These are phyloP conservation scores for Diutina scorzettiae DNA, from an alignment of 1,139 yeast species.

Conservation along the genomic window DNA sequence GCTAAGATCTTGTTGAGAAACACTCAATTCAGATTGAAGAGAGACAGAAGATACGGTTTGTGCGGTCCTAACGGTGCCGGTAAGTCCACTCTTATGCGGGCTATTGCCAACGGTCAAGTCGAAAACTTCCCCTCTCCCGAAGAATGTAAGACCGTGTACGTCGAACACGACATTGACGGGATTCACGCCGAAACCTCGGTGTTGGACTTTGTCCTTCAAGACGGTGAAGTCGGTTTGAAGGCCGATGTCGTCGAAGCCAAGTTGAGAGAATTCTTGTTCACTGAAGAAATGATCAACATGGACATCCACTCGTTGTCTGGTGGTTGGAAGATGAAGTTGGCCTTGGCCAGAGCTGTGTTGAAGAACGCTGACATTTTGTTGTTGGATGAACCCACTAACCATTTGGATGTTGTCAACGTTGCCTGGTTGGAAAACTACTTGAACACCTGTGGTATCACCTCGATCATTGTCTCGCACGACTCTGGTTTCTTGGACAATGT, in stretches of 20 bases:
- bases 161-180: slow-evolving; percentile 98
- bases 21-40: slow-evolving; percentile 97
- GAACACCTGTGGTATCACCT: slow-evolving; percentile 94
- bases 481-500: slow-evolving; percentile 98
- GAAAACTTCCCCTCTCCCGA: slow-evolving; percentile 99
- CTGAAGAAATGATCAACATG: slow-evolving; percentile 83
- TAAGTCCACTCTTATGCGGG: slow-evolving; percentile 99
- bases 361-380: slow-evolving; percentile 96
- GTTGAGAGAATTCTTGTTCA: slow-evolving; percentile 82
- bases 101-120: slow-evolving; percentile 99
- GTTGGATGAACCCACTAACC: slow-evolving; percentile 99
- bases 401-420: slow-evolving; percentile 97
- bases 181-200: slow-evolving; percentile 94
- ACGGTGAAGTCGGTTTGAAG: slow-evolving; percentile 73
- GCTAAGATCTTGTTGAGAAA: slow-evolving; percentile 99
- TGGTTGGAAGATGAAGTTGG: slow-evolving; percentile 99
- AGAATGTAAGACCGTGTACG: slow-evolving; percentile 97
- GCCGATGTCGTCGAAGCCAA: slow-evolving; percentile 55
- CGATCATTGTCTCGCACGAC: slow-evolving; percentile 98
- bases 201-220: slow-evolving; percentile 72
- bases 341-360: slow-evolving; percentile 98
- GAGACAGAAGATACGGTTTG: slow-evolving; percentile 99
- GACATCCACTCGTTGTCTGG: slow-evolving; percentile 96
- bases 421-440: slow-evolving; percentile 99
- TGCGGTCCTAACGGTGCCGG: slow-evolving; percentile 99